phyloP scores from a whole-genome alignment of 257 asterid species.

The Fraxinus americana region DNA sequence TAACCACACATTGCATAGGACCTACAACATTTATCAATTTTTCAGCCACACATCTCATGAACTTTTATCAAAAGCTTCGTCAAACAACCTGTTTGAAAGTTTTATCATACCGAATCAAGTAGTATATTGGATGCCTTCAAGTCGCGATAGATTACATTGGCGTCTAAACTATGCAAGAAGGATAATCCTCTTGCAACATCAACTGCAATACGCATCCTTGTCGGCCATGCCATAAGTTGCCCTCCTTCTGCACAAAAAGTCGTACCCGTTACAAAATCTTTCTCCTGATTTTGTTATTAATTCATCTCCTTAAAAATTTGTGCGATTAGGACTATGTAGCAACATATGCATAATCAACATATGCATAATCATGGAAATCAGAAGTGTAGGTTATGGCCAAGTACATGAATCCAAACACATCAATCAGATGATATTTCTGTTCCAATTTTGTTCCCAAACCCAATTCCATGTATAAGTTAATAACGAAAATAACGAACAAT shows the following conservation, averaged over 20 bases:
- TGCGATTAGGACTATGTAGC: background rate
- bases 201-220: constrained; percentile 53
- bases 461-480: background rate
- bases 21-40: no score
- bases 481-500: background rate
- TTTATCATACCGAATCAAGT: constrained; percentile 58
- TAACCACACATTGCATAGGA: no score
- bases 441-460: no score
- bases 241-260: constrained; percentile 53
- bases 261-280: background rate
- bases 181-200: constrained; percentile 68
- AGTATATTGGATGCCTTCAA: constrained; percentile 68
- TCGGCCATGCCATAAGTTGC: constrained; percentile 60
- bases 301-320: background rate
- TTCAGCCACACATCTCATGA: no score
- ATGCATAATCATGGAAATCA: background rate
- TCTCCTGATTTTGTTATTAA: background rate
- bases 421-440: no score
- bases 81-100: background rate
- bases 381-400: background rate
- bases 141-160: constrained; percentile 69
- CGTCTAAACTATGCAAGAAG: constrained; percentile 55
- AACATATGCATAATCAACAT: background rate
- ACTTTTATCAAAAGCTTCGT: no score
- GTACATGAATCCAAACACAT: background rate